A percentile compares a stretch with the other conserved stretches of the same genome.
phyloP scores from a whole-genome alignment of 1,284 basidiomycete species.

The Microbotryum violaceum region DNA sequence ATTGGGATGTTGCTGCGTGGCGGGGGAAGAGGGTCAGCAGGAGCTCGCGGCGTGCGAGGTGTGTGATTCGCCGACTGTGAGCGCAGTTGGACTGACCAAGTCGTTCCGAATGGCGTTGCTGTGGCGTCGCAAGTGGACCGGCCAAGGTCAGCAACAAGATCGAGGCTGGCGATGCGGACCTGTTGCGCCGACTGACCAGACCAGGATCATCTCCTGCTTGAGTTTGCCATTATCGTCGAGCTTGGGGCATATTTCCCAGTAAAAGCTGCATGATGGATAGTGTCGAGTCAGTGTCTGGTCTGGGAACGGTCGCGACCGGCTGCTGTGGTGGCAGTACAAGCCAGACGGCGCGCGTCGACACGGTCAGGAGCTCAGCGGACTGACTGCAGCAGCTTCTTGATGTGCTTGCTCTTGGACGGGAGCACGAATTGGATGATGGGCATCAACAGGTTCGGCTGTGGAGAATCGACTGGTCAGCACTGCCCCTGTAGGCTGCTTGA shows the following conservation, averaged over 20 bases:
- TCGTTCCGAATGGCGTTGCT: slow-evolving; percentile 98
- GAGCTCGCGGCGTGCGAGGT: slow-evolving; percentile 1
- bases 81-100: slow-evolving; percentile 53
- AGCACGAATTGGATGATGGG: slow-evolving; percentile 97
- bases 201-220: slow-evolving; percentile 99
- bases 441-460: slow-evolving; percentile 62
- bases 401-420: slow-evolving; percentile 89
- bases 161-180: background rate
- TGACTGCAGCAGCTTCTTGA: slow-evolving; percentile 84
- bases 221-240: slow-evolving; percentile 94
- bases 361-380: background rate
- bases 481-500: no score
- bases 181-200: slow-evolving; percentile 57
- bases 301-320: background rate
- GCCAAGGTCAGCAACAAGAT: no score
- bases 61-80: background rate
- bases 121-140: slow-evolving; percentile 1
- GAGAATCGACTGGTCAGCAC: background rate
- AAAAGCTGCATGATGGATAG: slow-evolving; percentile 55
- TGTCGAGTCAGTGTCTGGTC: background rate
- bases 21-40: background rate
- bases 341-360: background rate
- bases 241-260: slow-evolving; percentile 99
- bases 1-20: slow-evolving; percentile 89
- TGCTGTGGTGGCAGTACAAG: no score